Percentiles rank a stretch among this genome's conserved stretches.
phyloP scores from a whole-genome alignment of 495 filamentous ascomycete species.

The Penicillium lagena region DNA sequence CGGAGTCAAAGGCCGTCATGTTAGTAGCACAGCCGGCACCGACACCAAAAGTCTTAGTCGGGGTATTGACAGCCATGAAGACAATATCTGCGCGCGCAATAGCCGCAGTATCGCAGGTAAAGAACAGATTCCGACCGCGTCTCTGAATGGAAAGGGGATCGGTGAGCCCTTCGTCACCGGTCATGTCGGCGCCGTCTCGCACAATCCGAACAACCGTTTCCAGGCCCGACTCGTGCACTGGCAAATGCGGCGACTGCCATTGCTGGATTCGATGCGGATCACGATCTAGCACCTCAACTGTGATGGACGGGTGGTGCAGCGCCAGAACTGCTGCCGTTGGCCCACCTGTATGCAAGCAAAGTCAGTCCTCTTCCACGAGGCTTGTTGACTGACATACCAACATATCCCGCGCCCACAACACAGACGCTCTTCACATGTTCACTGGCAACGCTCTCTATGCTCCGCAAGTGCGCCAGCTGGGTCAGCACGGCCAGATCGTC shows the following conservation, averaged over 20 bases:
- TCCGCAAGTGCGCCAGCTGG: conserved; percentile 8
- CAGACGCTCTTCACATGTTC: conserved; percentile 48
- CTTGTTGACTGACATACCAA: conserved; percentile 34
- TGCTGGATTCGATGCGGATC: conserved; percentile 56
- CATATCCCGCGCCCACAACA: conserved; percentile 60
- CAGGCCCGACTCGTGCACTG: conserved; percentile 73
- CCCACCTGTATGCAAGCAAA: conserved; percentile 45
- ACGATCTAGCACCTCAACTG: conserved; percentile 66
- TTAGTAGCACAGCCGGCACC: conserved; percentile 70
- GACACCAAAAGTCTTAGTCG: conserved; percentile 64
- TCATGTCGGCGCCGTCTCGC: conserved; percentile 47
- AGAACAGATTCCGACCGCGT: conserved; percentile 57
- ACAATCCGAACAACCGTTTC: conserved; percentile 57
- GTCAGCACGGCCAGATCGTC: conserved; percentile 19
- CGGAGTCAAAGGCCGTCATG: conserved; percentile 66
- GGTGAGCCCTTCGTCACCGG: neutral
- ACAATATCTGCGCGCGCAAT: conserved; percentile 68
- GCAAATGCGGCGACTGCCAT: conserved; percentile 69
- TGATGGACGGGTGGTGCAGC: conserved; percentile 59
- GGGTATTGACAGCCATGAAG: conserved; percentile 76
- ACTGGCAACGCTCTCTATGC: conserved; percentile 7
- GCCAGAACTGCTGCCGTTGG: conserved; percentile 73
- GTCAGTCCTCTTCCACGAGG: neutral
- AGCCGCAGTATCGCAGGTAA: conserved; percentile 57
- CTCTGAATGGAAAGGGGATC: neutral